Evolutionary conservation across 2,329 filamentous ascomycete genomes (phyloP).

Genomic region (Blastomyces parvus): DNA sequence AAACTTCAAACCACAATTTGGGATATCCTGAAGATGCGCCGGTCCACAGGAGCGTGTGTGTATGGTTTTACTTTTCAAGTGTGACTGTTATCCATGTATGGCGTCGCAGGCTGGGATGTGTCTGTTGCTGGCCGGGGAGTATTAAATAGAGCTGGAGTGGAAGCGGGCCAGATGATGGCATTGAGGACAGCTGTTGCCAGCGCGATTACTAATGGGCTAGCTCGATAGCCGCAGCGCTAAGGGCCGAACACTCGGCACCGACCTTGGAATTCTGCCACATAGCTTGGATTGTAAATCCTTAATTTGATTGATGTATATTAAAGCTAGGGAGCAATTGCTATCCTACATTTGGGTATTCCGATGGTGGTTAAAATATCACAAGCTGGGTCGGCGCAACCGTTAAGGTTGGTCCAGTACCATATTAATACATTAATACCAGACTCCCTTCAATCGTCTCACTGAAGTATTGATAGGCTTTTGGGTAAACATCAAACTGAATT

Average conservation of each 20-base stretch:
- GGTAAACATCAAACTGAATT: not conserved
- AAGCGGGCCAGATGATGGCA: not conserved
- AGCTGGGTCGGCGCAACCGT: not conserved
- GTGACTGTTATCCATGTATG: not conserved
- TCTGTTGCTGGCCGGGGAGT: too few species aligned
- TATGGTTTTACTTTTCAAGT: not conserved
- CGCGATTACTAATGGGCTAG: not conserved
- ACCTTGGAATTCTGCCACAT: too few species aligned
- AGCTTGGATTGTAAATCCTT: not conserved
- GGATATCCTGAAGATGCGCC: not conserved
- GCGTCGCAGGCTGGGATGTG: not conserved
- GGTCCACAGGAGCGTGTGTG: not conserved
- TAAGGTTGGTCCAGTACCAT: not conserved
- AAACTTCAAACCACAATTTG: not conserved
- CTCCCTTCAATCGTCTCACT: not conserved
- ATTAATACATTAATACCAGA: not conserved
- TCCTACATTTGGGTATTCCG: not conserved
- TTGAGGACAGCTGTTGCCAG: constrained; percentile 11
- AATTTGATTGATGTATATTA: not conserved
- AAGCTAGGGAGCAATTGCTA: constrained; percentile 3
- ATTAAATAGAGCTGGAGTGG: not conserved
- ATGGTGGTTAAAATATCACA: not conserved
- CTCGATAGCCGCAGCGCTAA: too few species aligned
- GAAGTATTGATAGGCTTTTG: not conserved
- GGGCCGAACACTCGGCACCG: too few species aligned